A percentile compares a stretch with the other conserved stretches of the same genome.
Evolutionary conservation across 371 early-diverging fungal species (phyloP).

Genomic region (Batrachochytrium dendrobatidis): DNA sequence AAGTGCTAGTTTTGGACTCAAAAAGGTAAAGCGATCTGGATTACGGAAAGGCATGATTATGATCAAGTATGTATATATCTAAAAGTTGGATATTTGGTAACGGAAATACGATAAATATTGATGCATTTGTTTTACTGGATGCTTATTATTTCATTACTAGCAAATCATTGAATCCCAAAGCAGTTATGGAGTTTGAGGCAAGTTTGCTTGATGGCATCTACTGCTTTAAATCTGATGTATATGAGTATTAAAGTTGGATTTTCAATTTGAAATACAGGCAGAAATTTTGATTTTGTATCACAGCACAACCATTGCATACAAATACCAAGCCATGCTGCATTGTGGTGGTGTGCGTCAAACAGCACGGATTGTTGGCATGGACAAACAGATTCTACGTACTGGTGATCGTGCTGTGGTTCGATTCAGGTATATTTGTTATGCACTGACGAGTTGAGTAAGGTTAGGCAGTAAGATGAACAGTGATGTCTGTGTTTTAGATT

Average conservation of each 20-base stretch:
- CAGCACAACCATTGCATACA: slow-evolving; percentile 77
- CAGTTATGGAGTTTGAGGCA: slow-evolving; percentile 75
- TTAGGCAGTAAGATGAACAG: background rate
- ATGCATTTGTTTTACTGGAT: slow-evolving; percentile 30
- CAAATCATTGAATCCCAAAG: slow-evolving; percentile 47
- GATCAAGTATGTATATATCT: slow-evolving; percentile 31
- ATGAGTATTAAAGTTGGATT: too few species aligned
- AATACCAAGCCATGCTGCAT: slow-evolving; percentile 92
- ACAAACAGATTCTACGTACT: slow-evolving; percentile 67
- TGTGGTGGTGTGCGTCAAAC: slow-evolving; percentile 87
- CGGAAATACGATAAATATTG: slow-evolving; percentile 24
- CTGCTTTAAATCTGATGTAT: too few species aligned
- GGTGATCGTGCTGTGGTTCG: slow-evolving; percentile 79
- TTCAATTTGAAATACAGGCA: too few species aligned
- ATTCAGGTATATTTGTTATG: slow-evolving; percentile 24
- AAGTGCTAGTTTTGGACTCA: slow-evolving; percentile 75
- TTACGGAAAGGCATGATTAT: slow-evolving; percentile 89
- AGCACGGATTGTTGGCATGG: slow-evolving; percentile 70
- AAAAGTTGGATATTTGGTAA: too few species aligned
- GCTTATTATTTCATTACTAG: slow-evolving; percentile 26
- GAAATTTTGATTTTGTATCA: slow-evolving; percentile 85
- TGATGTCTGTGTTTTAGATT: slow-evolving; percentile 46
- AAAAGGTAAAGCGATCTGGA: slow-evolving; percentile 66
- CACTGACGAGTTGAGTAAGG: slow-evolving; percentile 35
- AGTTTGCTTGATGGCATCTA: too few species aligned